Evolutionary conservation across 2,329 filamentous ascomycete genomes (phyloP), one percentile per base, ranked within the genome.

Genomic region (Allantophomopsis cytisporea): DNA sequence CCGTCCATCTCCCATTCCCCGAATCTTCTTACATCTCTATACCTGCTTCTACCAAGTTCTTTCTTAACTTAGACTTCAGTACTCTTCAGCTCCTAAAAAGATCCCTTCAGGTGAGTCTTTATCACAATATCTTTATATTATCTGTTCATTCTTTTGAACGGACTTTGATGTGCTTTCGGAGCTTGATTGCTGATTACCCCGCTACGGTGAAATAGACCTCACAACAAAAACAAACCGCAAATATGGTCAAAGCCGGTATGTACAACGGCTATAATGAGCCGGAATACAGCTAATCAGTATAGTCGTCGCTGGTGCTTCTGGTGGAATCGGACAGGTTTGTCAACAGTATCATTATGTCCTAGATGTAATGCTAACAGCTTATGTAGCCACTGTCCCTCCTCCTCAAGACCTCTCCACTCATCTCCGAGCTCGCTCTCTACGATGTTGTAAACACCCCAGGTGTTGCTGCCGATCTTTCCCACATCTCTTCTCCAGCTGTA

Each of bases 361-460:
- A 12, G 11, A 10, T 28, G 23, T 12, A 28, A 34, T 17, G 28
- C 37, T 41, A 35, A 36, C 33, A 23, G 11, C 35, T 32, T 43
- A 36, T 44, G 42, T 58, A 96, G 88, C 91, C 91, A 52, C 75
- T 98, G 56, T 98, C 91, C 50, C 84, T 98, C 51, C 83, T 98
- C 54, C 75, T 96, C 61, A 98, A 98, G 77, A 77, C 83, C 51
- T 84, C 73, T 58, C 83, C 87, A 49, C 77, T 86, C 57, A 73
- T 98, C 56, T 82, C 89, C 56, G 85, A 96, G 70, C 84, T 98
- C 55, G 73, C 87, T 45, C 83, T 98, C 54, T 98, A 95, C 73
- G 91, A 98, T 94, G 88, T 98, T 51, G 89, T 96, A 65, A 95
- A 96, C 76, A 93, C 87, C 38, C 88, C 87, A 54, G 91, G 91